Evolutionary conservation across 2,329 filamentous ascomycete genomes (phyloP), one percentile per base, ranked within the genome.

Genomic region (Scytalidium lignicola): DNA sequence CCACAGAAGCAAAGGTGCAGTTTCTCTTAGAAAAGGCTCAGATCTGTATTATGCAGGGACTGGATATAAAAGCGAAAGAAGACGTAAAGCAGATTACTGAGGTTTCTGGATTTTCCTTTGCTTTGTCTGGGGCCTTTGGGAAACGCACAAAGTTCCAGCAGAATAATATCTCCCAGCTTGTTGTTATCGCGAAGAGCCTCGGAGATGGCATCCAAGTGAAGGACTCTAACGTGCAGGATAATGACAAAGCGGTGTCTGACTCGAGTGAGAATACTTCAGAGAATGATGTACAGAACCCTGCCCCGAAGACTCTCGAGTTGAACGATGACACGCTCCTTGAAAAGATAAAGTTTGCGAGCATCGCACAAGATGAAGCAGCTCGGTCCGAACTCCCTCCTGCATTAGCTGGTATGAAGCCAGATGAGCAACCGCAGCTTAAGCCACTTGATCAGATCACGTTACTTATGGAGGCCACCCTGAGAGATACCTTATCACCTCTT

Each of bases 271-370:
- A 56, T 52, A 53, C 58, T 17, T 47, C 55, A 5, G 20, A 26
- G 12, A 22, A 21, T 9, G 47, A 51, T 2, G 58, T 61, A 1
- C 71, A 69, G 20, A 54, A 58, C 18, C 39, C 32, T 2, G 70
- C 67, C 41, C 90, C 90, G 0, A 79, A 85, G 58, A 84, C 85
- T 2, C 66, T 97, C 13, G 79, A 86, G 29, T 72, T 97, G 3
- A 95, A 97, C 62, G 88, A 99, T 59, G 93, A 99, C 64, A 97
- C 93, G 0, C 75, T 99, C 0, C 75, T 97, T 2, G 93, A 99
- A 65, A 80, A 83, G 2, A 92, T 99, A 37, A 78, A 86, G 1
- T 99, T 96, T 62, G 78, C 81, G 0, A 78, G 83, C 48, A 71
- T 75, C 4, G 63, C 73, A 1, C 67, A 69, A 0, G 64, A 68